Percentiles rank a stretch among this genome's conserved stretches.
Evolutionary conservation across 441 rosid genomes (phyloP).

Genomic region (Gossypium schwendimanii): DNA sequence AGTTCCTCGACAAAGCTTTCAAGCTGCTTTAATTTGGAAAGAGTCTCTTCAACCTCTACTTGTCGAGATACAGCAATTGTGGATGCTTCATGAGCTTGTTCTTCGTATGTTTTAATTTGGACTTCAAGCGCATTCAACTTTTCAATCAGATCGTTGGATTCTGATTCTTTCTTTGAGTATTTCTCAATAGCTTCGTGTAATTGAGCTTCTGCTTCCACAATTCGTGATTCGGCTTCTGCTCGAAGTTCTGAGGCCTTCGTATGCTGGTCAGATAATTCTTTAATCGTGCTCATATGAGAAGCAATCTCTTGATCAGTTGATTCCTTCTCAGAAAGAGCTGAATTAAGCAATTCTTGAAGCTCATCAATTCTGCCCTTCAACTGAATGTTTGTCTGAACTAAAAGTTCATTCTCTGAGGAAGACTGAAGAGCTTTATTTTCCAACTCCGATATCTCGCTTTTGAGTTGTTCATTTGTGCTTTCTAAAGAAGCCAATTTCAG

Average conservation of each 20-base stretch:
- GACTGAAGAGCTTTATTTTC: constrained; percentile 55
- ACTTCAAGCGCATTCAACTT: constrained; percentile 49
- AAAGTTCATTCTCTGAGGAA: constrained; percentile 55
- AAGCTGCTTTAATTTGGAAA: constrained; percentile 46
- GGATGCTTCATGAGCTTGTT: constrained; percentile 51
- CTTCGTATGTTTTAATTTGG: constrained; percentile 45
- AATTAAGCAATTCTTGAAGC: constrained; percentile 53
- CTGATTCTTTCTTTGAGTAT: constrained; percentile 43
- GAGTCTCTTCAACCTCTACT: constrained; percentile 63
- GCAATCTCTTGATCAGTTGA: constrained; percentile 40
- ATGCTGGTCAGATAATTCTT: constrained; percentile 53
- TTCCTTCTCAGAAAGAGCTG: constrained; percentile 68
- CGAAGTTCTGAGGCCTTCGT: constrained; percentile 50
- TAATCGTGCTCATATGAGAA: constrained; percentile 36
- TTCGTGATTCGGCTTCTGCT: constrained; percentile 38
- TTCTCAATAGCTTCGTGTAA: constrained; percentile 49
- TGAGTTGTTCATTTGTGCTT: constrained; percentile 51
- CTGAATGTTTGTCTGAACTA: constrained; percentile 71
- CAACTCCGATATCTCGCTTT: constrained; percentile 46
- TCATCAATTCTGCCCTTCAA: constrained; percentile 64
- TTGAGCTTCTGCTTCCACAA: constrained; percentile 34
- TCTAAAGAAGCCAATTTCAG: constrained; percentile 51
- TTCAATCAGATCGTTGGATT: constrained; percentile 48
- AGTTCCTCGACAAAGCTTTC: constrained; percentile 62
- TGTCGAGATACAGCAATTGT: constrained; percentile 45